These are phyloP conservation scores for Penicillium waksmanii DNA, from an alignment of 495 filamentous ascomycete species.

Conservation along the genomic window DNA sequence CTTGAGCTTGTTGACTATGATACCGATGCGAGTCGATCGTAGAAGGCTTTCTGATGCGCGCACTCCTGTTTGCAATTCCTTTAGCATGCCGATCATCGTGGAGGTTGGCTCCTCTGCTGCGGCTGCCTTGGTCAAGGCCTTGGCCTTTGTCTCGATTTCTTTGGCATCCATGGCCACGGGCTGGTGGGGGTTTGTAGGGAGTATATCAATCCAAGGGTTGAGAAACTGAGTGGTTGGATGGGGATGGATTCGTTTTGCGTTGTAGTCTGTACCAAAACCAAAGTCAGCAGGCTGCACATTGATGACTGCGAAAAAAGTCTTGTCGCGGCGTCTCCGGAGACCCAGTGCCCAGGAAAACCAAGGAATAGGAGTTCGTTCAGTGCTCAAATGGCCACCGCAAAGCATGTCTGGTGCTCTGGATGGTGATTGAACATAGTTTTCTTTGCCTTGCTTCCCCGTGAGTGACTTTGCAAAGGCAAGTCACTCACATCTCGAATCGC, in stretches of 20 bases:
- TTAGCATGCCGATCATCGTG: conserved; percentile 69
- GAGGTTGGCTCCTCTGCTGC: conserved; percentile 65
- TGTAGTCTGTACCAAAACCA: background rate
- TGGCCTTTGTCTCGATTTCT: conserved; percentile 73
- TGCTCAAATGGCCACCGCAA: background rate
- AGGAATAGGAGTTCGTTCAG: background rate
- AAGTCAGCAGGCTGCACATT: background rate
- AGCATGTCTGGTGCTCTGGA: background rate
- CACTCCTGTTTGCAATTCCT: conserved; percentile 75
- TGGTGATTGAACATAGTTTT: conserved; percentile 2
- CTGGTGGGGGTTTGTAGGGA: conserved; percentile 12
- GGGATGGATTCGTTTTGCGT: background rate
- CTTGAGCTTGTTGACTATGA: conserved; percentile 83
- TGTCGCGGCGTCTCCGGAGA: background rate
- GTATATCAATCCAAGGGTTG: background rate
- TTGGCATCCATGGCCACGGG: conserved; percentile 71
- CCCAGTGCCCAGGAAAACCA: too few relatives aligned
- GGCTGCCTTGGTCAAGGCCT: conserved; percentile 77
- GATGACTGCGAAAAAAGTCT: background rate
- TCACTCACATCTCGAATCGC: conserved; percentile 7
- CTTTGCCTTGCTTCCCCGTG: background rate
- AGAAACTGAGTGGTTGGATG: background rate
- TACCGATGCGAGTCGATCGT: conserved; percentile 85
- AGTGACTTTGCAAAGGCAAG: background rate
- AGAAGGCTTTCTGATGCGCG: conserved; percentile 83